These are phyloP conservation scores for Suhomyces sp. DNA, from an alignment of 805 yeast genomes.

Conservation along the genomic window DNA sequence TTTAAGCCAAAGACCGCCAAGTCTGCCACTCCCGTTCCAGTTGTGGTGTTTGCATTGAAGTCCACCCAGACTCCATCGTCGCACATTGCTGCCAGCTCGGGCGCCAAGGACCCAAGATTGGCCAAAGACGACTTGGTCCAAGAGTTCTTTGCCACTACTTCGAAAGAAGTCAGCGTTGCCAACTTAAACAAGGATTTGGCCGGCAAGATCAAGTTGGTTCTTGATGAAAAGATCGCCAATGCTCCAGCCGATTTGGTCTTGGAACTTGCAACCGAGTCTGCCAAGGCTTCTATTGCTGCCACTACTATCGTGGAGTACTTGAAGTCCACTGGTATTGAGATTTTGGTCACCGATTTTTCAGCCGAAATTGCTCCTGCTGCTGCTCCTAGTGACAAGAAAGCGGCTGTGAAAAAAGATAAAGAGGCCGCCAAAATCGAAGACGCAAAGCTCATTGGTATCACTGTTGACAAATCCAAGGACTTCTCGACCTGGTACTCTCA, in stretches of 20 bases:
- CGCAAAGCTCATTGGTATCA: constrained; percentile 92
- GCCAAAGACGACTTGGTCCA: constrained; percentile 79
- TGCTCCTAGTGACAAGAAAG: constrained; percentile 24
- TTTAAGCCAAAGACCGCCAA: constrained; percentile 92
- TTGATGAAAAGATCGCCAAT: constrained; percentile 50
- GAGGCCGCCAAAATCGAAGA: constrained; percentile 64
- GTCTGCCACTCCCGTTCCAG: constrained; percentile 72
- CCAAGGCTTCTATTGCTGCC: constrained; percentile 51
- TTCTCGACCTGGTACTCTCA: constrained; percentile 98
- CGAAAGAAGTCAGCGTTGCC: constrained; percentile 64
- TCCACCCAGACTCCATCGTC: constrained; percentile 68
- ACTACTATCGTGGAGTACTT: constrained; percentile 45
- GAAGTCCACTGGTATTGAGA: constrained; percentile 48
- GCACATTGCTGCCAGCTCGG: constrained; percentile 61
- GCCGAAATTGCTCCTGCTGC: constrained; percentile 25
- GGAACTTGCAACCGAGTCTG: constrained; percentile 49
- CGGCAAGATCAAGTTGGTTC: constrained; percentile 56
- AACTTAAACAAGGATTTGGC: constrained; percentile 42
- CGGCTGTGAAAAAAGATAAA: constrained; percentile 34
- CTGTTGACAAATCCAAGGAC: constrained; percentile 87
- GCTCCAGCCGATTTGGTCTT: constrained; percentile 35
- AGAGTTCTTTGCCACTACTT: constrained; percentile 54
- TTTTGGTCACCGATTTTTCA: constrained; percentile 53
- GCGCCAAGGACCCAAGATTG: constrained; percentile 79
- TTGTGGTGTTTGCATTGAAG: constrained; percentile 73